Conservation (phyloP, 176 grass and related monocot genomes). For the Zea luxurians region DNA sequence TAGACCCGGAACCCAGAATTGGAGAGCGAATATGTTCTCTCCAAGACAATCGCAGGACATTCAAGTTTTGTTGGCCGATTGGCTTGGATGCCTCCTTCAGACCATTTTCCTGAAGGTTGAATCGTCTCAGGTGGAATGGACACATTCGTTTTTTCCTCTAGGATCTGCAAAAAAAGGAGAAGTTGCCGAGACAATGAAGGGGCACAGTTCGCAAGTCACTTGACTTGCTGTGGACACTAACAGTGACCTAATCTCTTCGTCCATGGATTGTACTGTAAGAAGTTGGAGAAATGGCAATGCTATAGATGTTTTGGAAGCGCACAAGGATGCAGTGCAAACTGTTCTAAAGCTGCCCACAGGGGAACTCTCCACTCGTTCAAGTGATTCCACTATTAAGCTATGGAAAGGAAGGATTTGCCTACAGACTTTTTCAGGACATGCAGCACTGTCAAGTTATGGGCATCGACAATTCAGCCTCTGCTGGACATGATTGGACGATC, state of each 20-base stretch:
- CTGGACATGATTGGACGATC: too few relatives aligned
- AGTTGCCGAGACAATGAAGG: constrained; percentile 66
- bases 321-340: constrained; percentile 84
- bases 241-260: constrained; percentile 87
- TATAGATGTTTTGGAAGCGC: constrained; percentile 90
- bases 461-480: too few relatives aligned
- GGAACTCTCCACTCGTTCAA: constrained; percentile 90
- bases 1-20: constrained; percentile 56
- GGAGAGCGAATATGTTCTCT: constrained; percentile 57
- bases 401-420: constrained; percentile 97
- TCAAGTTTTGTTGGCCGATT: constrained; percentile 82
- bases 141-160: constrained; percentile 61
- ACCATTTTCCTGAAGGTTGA: constrained; percentile 69
- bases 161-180: constrained; percentile 65
- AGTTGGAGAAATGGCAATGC: constrained; percentile 75
- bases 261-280: constrained; percentile 82
- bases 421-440: constrained; percentile 89
- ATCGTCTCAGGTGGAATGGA: constrained; percentile 94
- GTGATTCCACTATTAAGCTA: constrained; percentile 89
- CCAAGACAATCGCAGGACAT: constrained; percentile 75
- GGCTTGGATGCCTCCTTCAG: constrained; percentile 73
- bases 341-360: constrained; percentile 72
- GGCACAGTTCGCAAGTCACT: constrained; percentile 82
- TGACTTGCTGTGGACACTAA: constrained; percentile 75
- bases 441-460: constrained; percentile 18